phyloP scores from a whole-genome alignment of 1,284 basidiomycete genomes.

The Irpex rosettiformis region DNA sequence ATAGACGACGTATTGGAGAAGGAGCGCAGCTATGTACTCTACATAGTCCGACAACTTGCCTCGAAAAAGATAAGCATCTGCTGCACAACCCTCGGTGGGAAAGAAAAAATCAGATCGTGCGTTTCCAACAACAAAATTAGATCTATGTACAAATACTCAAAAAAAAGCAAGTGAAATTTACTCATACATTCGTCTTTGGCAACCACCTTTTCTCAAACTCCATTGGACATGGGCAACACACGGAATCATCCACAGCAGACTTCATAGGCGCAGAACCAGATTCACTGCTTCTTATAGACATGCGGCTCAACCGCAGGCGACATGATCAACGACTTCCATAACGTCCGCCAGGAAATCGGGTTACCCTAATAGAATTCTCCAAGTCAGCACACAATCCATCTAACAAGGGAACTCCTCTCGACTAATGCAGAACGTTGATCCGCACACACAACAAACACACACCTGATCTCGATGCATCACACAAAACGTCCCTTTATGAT shows the following conservation, averaged over 20 bases:
- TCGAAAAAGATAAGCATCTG: too few species aligned
- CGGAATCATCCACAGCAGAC: background rate
- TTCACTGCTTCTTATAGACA: constrained; percentile 31
- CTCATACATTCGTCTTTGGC: background rate
- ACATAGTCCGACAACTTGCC: too few species aligned
- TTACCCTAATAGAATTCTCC: constrained; percentile 45
- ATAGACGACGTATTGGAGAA: too few species aligned
- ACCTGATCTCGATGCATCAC: constrained; percentile 65
- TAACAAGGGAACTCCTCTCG: too few species aligned
- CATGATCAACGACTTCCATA: constrained; percentile 63
- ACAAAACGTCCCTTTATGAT: constrained; percentile 54
- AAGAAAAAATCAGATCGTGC: too few species aligned
- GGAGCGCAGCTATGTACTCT: too few species aligned
- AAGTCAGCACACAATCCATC: background rate
- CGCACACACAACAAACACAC: constrained; percentile 21
- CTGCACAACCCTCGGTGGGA: too few species aligned
- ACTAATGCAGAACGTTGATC: background rate
- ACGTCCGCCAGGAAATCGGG: constrained; percentile 70
- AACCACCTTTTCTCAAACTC: background rate
- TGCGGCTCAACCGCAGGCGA: constrained; percentile 50
- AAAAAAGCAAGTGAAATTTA: background rate
- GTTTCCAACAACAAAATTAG: too few species aligned
- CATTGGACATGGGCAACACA: background rate
- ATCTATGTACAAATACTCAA: too few species aligned
- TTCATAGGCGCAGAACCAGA: too few species aligned